Evolutionary conservation across 495 filamentous ascomycete species (phyloP).

Genomic region (Hypoxylon trugodes): DNA sequence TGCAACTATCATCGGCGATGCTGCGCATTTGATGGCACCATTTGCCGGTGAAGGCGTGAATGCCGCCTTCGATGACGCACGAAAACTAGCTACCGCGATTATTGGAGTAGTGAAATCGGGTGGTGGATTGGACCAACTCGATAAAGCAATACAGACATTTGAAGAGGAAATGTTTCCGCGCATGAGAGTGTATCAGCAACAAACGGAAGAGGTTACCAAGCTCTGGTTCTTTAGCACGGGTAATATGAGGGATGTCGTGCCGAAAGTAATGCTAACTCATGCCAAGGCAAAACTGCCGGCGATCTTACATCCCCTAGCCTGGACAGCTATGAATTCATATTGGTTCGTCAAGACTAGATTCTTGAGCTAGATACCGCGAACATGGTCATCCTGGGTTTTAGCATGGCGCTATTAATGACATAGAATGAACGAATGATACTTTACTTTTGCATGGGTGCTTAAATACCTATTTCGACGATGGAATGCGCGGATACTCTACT

Average conservation of each 20-base stretch:
- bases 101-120: slow-evolving; percentile 32
- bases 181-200: slow-evolving; percentile 43
- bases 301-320: slow-evolving; percentile 18
- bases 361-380: background rate
- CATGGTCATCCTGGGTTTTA: background rate
- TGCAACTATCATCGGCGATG: slow-evolving; percentile 67
- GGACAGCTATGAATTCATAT: slow-evolving; percentile 24
- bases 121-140: slow-evolving; percentile 37
- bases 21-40: slow-evolving; percentile 69
- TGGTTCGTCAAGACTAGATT: slow-evolving; percentile 21
- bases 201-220: slow-evolving; percentile 42
- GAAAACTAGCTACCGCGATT: slow-evolving; percentile 58
- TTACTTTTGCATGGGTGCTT: slow-evolving; percentile 5
- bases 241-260: slow-evolving; percentile 25
- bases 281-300: slow-evolving; percentile 18
- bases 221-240: slow-evolving; percentile 44
- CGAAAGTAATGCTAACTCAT: slow-evolving; percentile 27
- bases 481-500: no score
- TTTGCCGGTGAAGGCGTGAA: slow-evolving; percentile 71
- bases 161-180: slow-evolving; percentile 48
- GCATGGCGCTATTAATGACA: slow-evolving; percentile 1
- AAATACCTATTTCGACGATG: no score
- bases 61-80: slow-evolving; percentile 63
- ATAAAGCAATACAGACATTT: slow-evolving; percentile 41
- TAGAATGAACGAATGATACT: background rate